Conservation (phyloP, 495 filamentous ascomycete genomes). For the Neurospora sp. region DNA sequence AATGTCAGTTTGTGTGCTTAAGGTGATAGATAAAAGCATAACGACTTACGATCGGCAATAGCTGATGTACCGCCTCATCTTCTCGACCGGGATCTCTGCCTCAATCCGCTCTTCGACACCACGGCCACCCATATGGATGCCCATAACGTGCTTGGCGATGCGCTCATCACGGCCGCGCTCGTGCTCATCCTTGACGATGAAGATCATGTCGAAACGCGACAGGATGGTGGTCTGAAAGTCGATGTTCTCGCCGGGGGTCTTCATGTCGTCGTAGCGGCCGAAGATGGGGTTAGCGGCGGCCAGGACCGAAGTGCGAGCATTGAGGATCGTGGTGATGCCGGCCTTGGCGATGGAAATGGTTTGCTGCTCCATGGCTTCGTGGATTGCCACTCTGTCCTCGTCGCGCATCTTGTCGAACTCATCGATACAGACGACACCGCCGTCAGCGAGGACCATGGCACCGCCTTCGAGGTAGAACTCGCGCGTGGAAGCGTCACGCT, state of each 20-base stretch:
- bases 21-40: background rate
- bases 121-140: constrained; percentile 87
- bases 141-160: constrained; percentile 96
- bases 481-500: constrained; percentile 80
- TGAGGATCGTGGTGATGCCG: constrained; percentile 96
- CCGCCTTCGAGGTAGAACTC: constrained; percentile 99
- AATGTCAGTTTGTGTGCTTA: constrained; percentile 22
- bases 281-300: constrained; percentile 98
- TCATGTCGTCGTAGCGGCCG: constrained; percentile 95
- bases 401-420: constrained; percentile 99
- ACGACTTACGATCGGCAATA: constrained; percentile 83
- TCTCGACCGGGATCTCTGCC: constrained; percentile 83
- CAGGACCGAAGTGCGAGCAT: constrained; percentile 88
- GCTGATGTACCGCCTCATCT: constrained; percentile 96
- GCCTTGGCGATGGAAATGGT: constrained; percentile 99
- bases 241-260: constrained; percentile 96
- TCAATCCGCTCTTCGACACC: constrained; percentile 75
- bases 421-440: constrained; percentile 97
- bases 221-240: constrained; percentile 99
- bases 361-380: constrained; percentile 99
- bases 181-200: constrained; percentile 95
- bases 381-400: constrained; percentile 96
- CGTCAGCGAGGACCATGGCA: constrained; percentile 97
- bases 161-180: constrained; percentile 80
- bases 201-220: constrained; percentile 99